These are phyloP conservation scores for Xylaria arbuscula DNA, from an alignment of 2,329 filamentous ascomycete genomes.

Conservation along the genomic window DNA sequence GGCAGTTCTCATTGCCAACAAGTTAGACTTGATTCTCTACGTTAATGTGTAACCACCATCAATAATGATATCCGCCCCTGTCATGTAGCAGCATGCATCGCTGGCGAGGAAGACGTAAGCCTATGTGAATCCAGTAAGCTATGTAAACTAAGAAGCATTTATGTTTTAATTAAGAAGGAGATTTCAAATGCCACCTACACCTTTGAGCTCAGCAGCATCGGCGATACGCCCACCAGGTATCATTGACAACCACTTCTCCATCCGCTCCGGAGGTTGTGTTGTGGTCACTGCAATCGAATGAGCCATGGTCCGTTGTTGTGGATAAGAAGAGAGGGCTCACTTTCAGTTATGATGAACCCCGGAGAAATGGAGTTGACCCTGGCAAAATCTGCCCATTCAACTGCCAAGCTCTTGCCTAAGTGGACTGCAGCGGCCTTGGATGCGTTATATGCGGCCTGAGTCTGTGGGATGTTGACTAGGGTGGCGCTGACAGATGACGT, in stretches of 20 bases:
- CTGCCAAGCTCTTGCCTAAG: constrained; percentile 54
- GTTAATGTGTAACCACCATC: constrained; percentile 49
- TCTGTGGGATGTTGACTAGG: constrained; percentile 33
- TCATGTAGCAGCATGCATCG: constrained; percentile 56
- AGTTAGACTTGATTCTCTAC: constrained; percentile 33
- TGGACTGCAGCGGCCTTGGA: constrained; percentile 51
- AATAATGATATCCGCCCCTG: constrained; percentile 48
- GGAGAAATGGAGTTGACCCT: constrained; percentile 56
- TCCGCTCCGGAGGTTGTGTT: constrained; percentile 47
- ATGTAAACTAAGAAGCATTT: constrained; percentile 7
- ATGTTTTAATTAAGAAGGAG: not conserved
- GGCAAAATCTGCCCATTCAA: constrained; percentile 58
- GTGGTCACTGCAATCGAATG: constrained; percentile 44
- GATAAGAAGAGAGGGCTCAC: constrained; percentile 33
- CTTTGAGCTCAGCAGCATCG: constrained; percentile 51
- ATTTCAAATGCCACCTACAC: constrained; percentile 26
- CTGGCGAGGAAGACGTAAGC: constrained; percentile 54
- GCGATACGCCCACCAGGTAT: constrained; percentile 49
- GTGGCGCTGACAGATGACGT: constrained; percentile 31
- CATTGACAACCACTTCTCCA: constrained; percentile 48
- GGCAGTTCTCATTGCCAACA: not conserved
- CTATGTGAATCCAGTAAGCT: constrained; percentile 13
- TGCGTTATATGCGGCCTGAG: constrained; percentile 32
- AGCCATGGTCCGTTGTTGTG: constrained; percentile 4
- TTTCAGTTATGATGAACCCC: constrained; percentile 51